Base-by-base conservation (phyloP, 192 early-diverging fungal genomes). In the Backusella circina region DNA sequence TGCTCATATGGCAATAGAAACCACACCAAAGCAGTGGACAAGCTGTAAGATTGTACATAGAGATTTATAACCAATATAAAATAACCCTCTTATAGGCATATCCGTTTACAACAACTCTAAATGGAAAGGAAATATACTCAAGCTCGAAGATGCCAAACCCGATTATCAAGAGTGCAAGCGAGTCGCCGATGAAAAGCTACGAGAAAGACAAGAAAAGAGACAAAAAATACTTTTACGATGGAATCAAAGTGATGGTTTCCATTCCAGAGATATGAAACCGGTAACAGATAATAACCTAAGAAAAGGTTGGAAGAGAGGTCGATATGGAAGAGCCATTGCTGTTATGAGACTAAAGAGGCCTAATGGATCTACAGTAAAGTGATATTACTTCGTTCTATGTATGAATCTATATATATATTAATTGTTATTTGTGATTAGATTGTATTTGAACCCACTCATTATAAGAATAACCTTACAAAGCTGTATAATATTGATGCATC, bases 111-210 rank as follows among this genome's bases (percentile, higher is more conserved):
- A 92, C 39, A 91, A 92, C 3, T 82, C 95, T 13, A 94, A 93
- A 68, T 96, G 95, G 95, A 96, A 94, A 80, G 95, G 95, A 47
- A 84, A 88, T 30, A 86, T 88, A 32, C 65, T 96, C 70, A 87
- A 89, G 51, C 82, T 96, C 18, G 91, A 95, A 70, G 94, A 93
- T n/a, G 92, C 95, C 13, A 94, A 94, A 77, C 88, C 88, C 64
- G 84, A 89, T 71, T 95, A 89, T 80, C 84, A 84, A 76, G 83
- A 84, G 64, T 79, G 80, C 74, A 85, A 66, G 66, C 50, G 80
- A 33, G 70, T 65, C 65, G 72, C 84, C 64, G 83, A 91, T 15
- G 89, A 91, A 75, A 66, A 78, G 75, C 75, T 80, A 5, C 35
- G 26, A 36, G 81, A 82, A 23, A 72, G 66, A 21, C 32, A 79